Evolutionary conservation across 164 flowering plant genomes (phyloP).

Genomic region (Chimonanthus salicifolius): DNA sequence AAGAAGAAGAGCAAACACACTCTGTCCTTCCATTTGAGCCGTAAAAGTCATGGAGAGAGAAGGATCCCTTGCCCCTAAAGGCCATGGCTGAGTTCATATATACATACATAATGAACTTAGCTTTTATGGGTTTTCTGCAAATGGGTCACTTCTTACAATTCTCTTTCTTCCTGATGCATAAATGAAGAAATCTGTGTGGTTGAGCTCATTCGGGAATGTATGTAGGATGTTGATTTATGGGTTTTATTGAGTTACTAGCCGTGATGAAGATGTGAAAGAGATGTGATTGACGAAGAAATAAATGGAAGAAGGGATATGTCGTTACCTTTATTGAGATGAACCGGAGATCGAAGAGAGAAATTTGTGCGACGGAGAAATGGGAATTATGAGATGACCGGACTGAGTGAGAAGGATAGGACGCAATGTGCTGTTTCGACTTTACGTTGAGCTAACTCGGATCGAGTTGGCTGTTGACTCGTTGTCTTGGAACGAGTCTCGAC

Average conservation of each 20-base stretch:
- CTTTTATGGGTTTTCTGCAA: neutral
- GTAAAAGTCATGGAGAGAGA: constrained; percentile 32
- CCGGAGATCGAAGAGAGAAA: neutral
- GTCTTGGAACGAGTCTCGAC: neutral
- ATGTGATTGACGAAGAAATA: neutral
- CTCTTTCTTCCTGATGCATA: neutral
- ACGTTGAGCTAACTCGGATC: neutral
- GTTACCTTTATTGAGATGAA: neutral
- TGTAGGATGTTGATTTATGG: neutral
- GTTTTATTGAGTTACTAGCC: neutral
- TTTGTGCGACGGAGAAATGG: neutral
- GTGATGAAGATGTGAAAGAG: neutral
- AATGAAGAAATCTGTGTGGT: neutral
- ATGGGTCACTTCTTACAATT: neutral
- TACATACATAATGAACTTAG: constrained; percentile 12
- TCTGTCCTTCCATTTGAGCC: constrained; percentile 19
- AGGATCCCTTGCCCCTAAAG: constrained; percentile 34
- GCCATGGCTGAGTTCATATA: constrained; percentile 38
- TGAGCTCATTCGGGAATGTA: constrained; percentile 1
- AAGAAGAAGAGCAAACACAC: neutral
- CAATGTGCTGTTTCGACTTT: neutral
- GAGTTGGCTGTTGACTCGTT: too few relatives aligned
- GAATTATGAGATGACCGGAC: neutral
- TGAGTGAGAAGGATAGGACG: neutral
- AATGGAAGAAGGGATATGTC: neutral